A percentile compares a stretch with the other conserved stretches of the same genome.
Conservation (phyloP, 371 early-diverging fungal species). For the Sporodiniella umbellata region DNA sequence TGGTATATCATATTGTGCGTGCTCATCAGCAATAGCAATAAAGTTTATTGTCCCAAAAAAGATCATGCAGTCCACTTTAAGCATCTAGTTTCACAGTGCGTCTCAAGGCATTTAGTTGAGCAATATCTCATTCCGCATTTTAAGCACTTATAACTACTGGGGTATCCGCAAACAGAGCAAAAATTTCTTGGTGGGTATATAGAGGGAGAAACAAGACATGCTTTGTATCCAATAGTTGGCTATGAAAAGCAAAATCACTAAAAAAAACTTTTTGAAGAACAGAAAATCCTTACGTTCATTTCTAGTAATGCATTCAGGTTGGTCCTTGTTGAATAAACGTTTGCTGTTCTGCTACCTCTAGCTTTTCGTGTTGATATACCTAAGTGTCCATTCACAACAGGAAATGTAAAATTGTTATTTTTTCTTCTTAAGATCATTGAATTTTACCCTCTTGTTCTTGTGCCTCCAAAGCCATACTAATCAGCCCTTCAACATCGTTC, state of each 20-base stretch:
- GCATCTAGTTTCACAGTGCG: slow-evolving; percentile 64
- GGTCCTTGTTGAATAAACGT: slow-evolving; percentile 44
- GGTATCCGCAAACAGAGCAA: slow-evolving; percentile 68
- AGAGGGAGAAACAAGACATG: slow-evolving; percentile 52
- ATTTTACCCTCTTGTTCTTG: slow-evolving; percentile 41
- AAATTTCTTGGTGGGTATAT: slow-evolving; percentile 60
- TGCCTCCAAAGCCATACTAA: slow-evolving; percentile 47
- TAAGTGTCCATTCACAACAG: no score
- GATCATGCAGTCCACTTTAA: slow-evolving; percentile 19
- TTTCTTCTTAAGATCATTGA: not conserved
- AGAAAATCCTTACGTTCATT: slow-evolving; percentile 38
- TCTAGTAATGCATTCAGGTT: slow-evolving; percentile 52
- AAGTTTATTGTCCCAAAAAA: not conserved
- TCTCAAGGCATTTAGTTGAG: slow-evolving; percentile 50
- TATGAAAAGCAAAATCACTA: no score
- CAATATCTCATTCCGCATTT: slow-evolving; percentile 70
- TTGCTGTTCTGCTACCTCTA: slow-evolving; percentile 22
- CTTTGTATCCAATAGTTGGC: slow-evolving; percentile 43
- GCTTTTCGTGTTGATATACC: slow-evolving; percentile 19
- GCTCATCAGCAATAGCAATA: slow-evolving; percentile 27
- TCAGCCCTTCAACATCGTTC: slow-evolving; percentile 55
- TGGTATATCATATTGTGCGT: slow-evolving; percentile 45
- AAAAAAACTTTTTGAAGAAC: slow-evolving; percentile 11
- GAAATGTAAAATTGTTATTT: slow-evolving; percentile 1
- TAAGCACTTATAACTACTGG: slow-evolving; percentile 54